These are phyloP conservation scores for Psilocybe cyanescens DNA, from an alignment of 768 basidiomycete species.

Conservation along the genomic window DNA sequence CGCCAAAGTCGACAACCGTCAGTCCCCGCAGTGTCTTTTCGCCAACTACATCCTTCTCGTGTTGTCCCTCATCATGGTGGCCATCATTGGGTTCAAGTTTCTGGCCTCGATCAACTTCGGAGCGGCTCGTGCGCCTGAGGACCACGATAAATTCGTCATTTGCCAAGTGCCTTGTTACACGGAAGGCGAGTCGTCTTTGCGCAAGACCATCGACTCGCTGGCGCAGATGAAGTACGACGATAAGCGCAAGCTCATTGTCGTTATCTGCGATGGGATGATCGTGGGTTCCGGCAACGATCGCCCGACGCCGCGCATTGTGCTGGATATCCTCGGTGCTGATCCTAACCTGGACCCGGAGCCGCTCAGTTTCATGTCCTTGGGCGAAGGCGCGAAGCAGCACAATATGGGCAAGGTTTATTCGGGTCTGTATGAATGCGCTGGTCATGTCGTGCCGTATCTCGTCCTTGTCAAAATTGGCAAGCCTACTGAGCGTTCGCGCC, in stretches of 20 bases:
- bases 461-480: constrained; percentile 95
- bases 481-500: constrained; percentile 89
- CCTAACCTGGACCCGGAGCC: constrained; percentile 94
- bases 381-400: constrained; percentile 94
- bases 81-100: constrained; percentile 96
- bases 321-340: constrained; percentile 95
- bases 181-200: constrained; percentile 87
- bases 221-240: constrained; percentile 97
- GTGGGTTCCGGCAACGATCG: constrained; percentile 97
- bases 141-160: constrained; percentile 96
- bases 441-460: constrained; percentile 95
- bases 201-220: constrained; percentile 90
- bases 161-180: constrained; percentile 99
- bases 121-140: constrained; percentile 81
- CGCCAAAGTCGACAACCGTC: constrained; percentile 90
- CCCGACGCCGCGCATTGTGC: constrained; percentile 93
- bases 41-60: constrained; percentile 90
- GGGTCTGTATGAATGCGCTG: constrained; percentile 90
- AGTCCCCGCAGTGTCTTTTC: constrained; percentile 91
- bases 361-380: constrained; percentile 90
- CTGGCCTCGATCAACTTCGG: constrained; percentile 88
- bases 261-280: constrained; percentile 98
- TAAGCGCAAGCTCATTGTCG: constrained; percentile 91
- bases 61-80: constrained; percentile 89
- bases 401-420: constrained; percentile 99